Conservation (phyloP, 2,329 filamentous ascomycete genomes). For the Sclerotinia borealis region DNA sequence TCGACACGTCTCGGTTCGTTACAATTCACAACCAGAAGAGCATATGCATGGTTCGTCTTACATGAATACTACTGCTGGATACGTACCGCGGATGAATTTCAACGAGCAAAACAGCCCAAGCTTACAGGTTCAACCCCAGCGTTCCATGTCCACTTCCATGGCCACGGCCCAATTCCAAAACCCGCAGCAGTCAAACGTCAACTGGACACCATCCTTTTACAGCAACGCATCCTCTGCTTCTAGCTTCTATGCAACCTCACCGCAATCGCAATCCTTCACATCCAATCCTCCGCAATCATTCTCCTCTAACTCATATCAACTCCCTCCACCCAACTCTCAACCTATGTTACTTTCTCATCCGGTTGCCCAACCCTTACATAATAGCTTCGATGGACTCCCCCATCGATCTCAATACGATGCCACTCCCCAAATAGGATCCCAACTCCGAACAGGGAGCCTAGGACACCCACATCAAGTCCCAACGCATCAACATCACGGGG, state of each 20-base stretch:
- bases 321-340: conserved; percentile 16
- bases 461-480: conserved; percentile 19
- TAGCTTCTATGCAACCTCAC: conserved; percentile 21
- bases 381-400: conserved; percentile 2
- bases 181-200: conserved; percentile 3
- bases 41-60: neutral
- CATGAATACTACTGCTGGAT: conserved; percentile 4
- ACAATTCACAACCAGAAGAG: neutral
- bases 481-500: neutral
- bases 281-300: conserved; percentile 2
- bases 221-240: conserved; percentile 16
- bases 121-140: conserved; percentile 20
- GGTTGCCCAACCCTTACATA: neutral
- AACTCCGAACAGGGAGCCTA: conserved; percentile 19
- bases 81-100: conserved; percentile 4
- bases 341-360: neutral
- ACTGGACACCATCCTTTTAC: conserved; percentile 7
- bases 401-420: neutral
- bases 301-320: conserved; percentile 15
- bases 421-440: conserved; percentile 11
- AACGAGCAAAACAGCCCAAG: conserved; percentile 17
- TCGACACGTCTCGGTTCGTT: conserved; percentile 4
- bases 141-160: conserved; percentile 13
- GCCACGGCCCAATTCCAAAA: conserved; percentile 18
- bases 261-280: conserved; percentile 18